phyloP scores from a whole-genome alignment of 2,329 filamentous ascomycete genomes.

The Coniochaeta sp. region DNA sequence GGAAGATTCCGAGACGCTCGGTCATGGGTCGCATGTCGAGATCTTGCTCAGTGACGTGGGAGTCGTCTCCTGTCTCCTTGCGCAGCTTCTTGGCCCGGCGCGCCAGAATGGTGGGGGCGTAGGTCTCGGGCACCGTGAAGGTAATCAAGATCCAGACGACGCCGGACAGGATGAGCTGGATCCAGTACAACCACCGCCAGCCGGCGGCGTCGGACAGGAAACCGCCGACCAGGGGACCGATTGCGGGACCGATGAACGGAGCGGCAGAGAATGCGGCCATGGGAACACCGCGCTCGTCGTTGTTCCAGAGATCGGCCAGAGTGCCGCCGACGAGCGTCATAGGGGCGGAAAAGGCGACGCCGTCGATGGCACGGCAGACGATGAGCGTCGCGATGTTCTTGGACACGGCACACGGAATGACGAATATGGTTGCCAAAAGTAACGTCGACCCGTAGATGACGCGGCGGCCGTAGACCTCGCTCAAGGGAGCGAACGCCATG shows the following conservation, averaged over 20 bases:
- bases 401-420: slow-evolving; percentile 72
- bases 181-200: slow-evolving; percentile 84
- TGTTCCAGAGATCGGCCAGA: slow-evolving; percentile 75
- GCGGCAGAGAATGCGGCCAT: slow-evolving; percentile 83
- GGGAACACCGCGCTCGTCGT: slow-evolving; percentile 75
- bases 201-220: slow-evolving; percentile 62
- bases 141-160: slow-evolving; percentile 68
- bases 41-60: slow-evolving; percentile 73
- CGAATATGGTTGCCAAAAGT: slow-evolving; percentile 65
- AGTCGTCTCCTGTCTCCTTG: slow-evolving; percentile 56
- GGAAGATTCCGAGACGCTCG: slow-evolving; percentile 65
- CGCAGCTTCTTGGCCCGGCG: slow-evolving; percentile 65
- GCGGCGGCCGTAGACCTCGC: slow-evolving; percentile 65
- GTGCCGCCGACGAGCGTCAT: slow-evolving; percentile 84
- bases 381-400: slow-evolving; percentile 71
- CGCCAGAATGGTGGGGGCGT: slow-evolving; percentile 70
- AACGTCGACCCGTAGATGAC: slow-evolving; percentile 66
- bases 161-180: slow-evolving; percentile 70
- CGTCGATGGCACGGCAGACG: slow-evolving; percentile 70
- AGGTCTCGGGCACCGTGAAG: slow-evolving; percentile 88
- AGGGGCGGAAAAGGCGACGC: slow-evolving; percentile 76
- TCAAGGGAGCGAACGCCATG: slow-evolving; percentile 72
- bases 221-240: slow-evolving; percentile 70
- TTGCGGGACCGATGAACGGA: slow-evolving; percentile 74
- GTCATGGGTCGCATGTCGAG: slow-evolving; percentile 63